Conservation (phyloP, 192 early-diverging fungal species). For the Coemansia guatemalensis region DNA sequence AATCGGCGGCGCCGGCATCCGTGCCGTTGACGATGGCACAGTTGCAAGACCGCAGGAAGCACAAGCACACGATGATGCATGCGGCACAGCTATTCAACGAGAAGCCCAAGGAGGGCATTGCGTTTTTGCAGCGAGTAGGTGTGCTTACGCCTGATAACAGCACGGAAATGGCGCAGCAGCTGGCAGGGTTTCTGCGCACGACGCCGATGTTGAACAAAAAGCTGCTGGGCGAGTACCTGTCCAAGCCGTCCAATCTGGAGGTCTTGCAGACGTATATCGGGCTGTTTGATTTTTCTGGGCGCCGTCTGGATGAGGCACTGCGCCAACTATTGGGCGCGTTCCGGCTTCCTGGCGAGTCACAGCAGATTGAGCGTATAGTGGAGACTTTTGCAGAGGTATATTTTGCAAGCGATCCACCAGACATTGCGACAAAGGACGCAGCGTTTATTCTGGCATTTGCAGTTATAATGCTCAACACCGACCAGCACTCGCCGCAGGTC, state of each 20-base stretch:
- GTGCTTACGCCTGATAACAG: slow-evolving; percentile 25
- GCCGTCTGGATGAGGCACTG: slow-evolving; percentile 90
- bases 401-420: slow-evolving; percentile 59
- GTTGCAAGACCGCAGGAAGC: slow-evolving; percentile 45
- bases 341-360: slow-evolving; percentile 95
- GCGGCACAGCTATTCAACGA: slow-evolving; percentile 85
- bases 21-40: slow-evolving; percentile 23
- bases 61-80: slow-evolving; percentile 78
- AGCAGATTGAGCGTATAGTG: slow-evolving; percentile 95
- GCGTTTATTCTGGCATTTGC: slow-evolving; percentile 90
- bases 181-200: slow-evolving; percentile 75
- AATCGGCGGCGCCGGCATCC: not conserved
- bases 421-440: slow-evolving; percentile 77
- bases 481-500: slow-evolving; percentile 95
- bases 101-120: slow-evolving; percentile 81
- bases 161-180: slow-evolving; percentile 30
- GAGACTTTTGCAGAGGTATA: slow-evolving; percentile 87
- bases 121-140: slow-evolving; percentile 66
- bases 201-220: slow-evolving; percentile 88
- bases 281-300: slow-evolving; percentile 84
- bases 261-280: slow-evolving; percentile 81
- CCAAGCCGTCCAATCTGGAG: slow-evolving; percentile 82
- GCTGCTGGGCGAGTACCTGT: slow-evolving; percentile 83
- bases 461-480: slow-evolving; percentile 97
- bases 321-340: slow-evolving; percentile 91